Evolutionary conservation across 1,139 yeast genomes (phyloP), one percentile per base, ranked within the genome.

Genomic region (Zygotorulaspora mrakii): DNA sequence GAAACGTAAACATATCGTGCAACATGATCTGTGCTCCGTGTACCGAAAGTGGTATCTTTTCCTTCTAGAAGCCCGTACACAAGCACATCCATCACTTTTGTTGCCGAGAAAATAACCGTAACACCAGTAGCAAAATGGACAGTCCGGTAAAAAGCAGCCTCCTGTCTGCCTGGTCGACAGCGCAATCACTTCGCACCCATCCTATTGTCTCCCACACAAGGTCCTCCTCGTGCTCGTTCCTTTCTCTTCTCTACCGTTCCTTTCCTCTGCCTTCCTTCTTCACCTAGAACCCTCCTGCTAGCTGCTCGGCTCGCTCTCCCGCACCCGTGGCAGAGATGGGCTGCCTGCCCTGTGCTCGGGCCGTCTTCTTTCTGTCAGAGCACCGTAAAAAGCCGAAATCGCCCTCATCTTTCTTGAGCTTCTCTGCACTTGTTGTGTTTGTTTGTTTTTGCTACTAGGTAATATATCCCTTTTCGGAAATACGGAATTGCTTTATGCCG

Each of bases 391-490:
- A 28, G n/a, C 31, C 31, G 11, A 14, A 17, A 28, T 11, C n/a
- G 31, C 20, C 12, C 12, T 14, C 16, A 11, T 28, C 31, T 28
- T 27, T n/a, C n/a, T n/a, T 17, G 18, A n/a, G 10, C 11, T 11
- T 30, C 33, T 22, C 20, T 31, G 26, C 33, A 29, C 33, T 35
- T 35, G 27, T 33, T 26, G 32, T 35, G n/a, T n/a, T n/a, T 31
- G 25, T 23, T 21, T 31, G 30, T 31, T 18, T 35, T 35, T 35
- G 35, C 31, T 28, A 28, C 31, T 16, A 28, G 18, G 11, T 20
- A 28, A 28, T 28, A 28, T 28, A 8, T n/a, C 31, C 18, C 13
- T 12, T 16, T 28, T 28, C 9, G 31, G 31, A 7, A 16, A 28
- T 28, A 12, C 20, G 18, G 11, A 14, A 28, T 28, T 28, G 31